Conservation (phyloP, 2,329 filamentous ascomycete genomes). For the Botryosphaeria dothidea region DNA sequence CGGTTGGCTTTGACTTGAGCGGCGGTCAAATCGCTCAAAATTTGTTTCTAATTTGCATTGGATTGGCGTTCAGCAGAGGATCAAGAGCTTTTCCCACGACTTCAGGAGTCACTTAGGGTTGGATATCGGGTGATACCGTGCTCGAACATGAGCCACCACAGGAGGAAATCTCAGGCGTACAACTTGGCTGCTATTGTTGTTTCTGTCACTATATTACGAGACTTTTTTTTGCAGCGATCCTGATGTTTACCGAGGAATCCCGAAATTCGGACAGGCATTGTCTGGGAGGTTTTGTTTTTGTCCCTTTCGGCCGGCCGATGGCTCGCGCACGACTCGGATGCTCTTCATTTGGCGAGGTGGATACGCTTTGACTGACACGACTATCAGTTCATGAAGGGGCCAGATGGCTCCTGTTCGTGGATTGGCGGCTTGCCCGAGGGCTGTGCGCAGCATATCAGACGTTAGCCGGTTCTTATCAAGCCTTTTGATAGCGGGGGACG, state of each 20-base stretch:
- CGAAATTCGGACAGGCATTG: slow-evolving; percentile 7
- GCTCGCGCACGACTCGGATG: neutral
- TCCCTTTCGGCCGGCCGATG: neutral
- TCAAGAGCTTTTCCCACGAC: neutral
- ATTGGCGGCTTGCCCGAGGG: neutral
- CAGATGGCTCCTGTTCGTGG: neutral
- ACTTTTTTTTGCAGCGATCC: neutral
- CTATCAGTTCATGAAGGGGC: neutral
- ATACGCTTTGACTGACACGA: slow-evolving; percentile 1
- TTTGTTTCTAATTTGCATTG: neutral
- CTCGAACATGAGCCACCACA: neutral
- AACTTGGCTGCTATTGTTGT: neutral
- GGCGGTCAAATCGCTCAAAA: neutral
- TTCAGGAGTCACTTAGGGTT: neutral
- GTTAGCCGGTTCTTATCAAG: slow-evolving; percentile 1
- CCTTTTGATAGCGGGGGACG: neutral
- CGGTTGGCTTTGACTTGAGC: slow-evolving; percentile 15
- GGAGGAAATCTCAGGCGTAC: neutral
- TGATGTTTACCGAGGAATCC: neutral
- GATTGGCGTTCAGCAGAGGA: slow-evolving; percentile 6
- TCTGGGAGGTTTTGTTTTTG: neutral
- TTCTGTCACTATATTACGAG: neutral
- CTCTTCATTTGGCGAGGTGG: neutral
- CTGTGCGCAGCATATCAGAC: slow-evolving; percentile 9
- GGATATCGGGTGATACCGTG: slow-evolving; percentile 8